These are phyloP conservation scores for Spiromyces aspiralis DNA, from an alignment of 371 early-diverging fungal genomes.

Conservation along the genomic window DNA sequence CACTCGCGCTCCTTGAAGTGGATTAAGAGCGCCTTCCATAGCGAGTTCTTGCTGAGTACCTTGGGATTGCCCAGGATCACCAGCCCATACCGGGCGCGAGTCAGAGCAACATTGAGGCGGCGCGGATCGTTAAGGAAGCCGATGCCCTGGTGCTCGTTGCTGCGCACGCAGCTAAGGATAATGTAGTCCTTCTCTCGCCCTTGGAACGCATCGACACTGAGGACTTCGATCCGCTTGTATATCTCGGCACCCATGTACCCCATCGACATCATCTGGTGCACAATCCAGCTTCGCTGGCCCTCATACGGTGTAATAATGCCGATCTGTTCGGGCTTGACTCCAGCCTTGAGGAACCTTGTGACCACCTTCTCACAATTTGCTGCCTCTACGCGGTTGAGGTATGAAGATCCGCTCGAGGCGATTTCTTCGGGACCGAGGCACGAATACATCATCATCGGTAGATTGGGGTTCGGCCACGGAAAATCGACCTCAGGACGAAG, in stretches of 20 bases:
- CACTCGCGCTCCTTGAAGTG: slow-evolving; percentile 82
- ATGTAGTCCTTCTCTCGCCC: slow-evolving; percentile 99
- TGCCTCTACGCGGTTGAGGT: slow-evolving; percentile 85
- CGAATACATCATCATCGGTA: slow-evolving; percentile 91
- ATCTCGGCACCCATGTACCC: slow-evolving; percentile 79
- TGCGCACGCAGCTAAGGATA: slow-evolving; percentile 93
- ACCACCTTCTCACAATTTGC: slow-evolving; percentile 89
- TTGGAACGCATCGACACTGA: slow-evolving; percentile 99
- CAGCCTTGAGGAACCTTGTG: slow-evolving; percentile 77
- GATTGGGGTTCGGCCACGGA: slow-evolving; percentile 88
- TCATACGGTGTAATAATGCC: slow-evolving; percentile 99
- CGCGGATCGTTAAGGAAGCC: slow-evolving; percentile 97
- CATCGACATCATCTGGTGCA: slow-evolving; percentile 83
- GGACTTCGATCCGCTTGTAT: slow-evolving; percentile 93
- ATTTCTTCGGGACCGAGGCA: slow-evolving; percentile 94
- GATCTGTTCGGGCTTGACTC: slow-evolving; percentile 79
- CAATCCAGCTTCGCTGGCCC: slow-evolving; percentile 92
- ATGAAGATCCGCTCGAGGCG: slow-evolving; percentile 89
- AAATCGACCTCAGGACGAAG: slow-evolving; percentile 73
- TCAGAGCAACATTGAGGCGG: slow-evolving; percentile 95
- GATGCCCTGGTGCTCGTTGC: slow-evolving; percentile 94
- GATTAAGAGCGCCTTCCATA: slow-evolving; percentile 92
- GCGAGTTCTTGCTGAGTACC: slow-evolving; percentile 74
- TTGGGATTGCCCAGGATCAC: slow-evolving; percentile 94
- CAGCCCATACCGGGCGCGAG: slow-evolving; percentile 90